These are phyloP conservation scores for Boletus sp. DNA, from an alignment of 1,284 basidiomycete genomes.

Conservation along the genomic window DNA sequence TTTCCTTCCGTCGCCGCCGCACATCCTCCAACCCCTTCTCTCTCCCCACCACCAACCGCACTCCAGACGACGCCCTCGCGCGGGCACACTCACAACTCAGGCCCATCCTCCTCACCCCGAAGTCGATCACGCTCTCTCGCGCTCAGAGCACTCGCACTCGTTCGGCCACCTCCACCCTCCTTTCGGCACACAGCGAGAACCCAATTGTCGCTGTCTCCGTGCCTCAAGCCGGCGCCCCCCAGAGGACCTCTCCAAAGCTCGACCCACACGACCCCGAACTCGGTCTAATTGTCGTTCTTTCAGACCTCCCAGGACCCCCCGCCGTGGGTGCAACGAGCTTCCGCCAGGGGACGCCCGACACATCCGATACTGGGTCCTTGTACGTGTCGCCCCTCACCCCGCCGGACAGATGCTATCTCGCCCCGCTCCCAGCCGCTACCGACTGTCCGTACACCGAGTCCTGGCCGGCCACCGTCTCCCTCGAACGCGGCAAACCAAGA, in stretches of 20 bases:
- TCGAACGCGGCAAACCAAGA: conserved; percentile 13
- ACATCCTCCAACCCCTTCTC: conserved; percentile 13
- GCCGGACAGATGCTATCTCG: conserved; percentile 27
- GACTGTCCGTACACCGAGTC: conserved; percentile 26
- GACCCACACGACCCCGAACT: conserved; percentile 15
- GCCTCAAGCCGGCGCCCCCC: conserved; percentile 4
- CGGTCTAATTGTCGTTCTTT: conserved; percentile 7
- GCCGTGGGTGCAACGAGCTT: neutral
- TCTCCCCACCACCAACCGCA: conserved; percentile 9
- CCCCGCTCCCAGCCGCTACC: conserved; percentile 13
- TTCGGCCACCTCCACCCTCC: conserved; percentile 20
- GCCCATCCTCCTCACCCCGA: conserved; percentile 26
- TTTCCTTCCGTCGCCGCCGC: conserved; percentile 15
- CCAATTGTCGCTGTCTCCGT: neutral
- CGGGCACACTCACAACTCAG: conserved; percentile 17
- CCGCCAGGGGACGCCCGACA: conserved; percentile 11
- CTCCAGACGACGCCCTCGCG: conserved; percentile 11
- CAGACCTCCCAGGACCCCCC: neutral
- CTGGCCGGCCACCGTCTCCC: conserved; percentile 15
- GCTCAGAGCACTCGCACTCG: conserved; percentile 7
- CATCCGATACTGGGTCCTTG: conserved; percentile 6
- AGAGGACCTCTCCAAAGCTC: conserved; percentile 25
- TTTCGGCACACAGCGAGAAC: neutral
- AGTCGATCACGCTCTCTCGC: conserved; percentile 10
- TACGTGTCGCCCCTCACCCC: conserved; percentile 25